Conservation (phyloP, 2,329 filamentous ascomycete species). For the Magnaporthiopsis rhizophila region DNA sequence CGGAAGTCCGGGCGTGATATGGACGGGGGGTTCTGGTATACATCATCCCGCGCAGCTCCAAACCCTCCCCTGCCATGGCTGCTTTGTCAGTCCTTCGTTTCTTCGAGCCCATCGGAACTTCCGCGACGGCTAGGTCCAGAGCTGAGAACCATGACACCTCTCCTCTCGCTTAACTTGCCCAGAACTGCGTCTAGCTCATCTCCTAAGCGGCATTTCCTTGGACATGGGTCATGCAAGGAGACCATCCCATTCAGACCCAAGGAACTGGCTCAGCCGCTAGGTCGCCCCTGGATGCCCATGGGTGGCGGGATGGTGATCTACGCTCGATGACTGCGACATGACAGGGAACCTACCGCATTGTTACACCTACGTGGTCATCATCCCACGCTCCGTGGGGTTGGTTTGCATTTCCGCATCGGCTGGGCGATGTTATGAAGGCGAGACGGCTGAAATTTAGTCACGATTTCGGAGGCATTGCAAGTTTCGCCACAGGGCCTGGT, state of each 20-base stretch:
- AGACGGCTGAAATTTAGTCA: background rate
- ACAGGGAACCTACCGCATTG: background rate
- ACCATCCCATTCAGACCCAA: background rate
- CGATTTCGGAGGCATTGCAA: background rate
- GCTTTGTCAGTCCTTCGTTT: background rate
- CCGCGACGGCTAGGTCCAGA: background rate
- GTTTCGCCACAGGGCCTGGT: too few relatives aligned
- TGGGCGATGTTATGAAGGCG: background rate
- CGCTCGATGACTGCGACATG: background rate
- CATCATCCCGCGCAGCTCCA: background rate
- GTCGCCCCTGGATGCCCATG: background rate
- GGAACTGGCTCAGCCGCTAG: background rate
- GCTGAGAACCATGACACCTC: background rate
- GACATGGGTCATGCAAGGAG: background rate
- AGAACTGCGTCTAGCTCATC: background rate
- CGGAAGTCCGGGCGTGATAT: background rate
- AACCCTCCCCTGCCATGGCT: too few relatives aligned
- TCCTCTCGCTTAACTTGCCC: background rate
- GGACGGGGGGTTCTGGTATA: background rate
- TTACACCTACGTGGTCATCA: background rate
- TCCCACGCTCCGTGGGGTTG: background rate
- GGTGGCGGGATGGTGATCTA: too few relatives aligned
- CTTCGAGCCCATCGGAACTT: too few relatives aligned
- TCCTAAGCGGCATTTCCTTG: background rate
- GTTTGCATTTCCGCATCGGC: background rate